A percentile compares a stretch with the other conserved stretches of the same genome.
Conservation (phyloP, 768 basidiomycete species). For the Xerocomus brunneocitrinus region DNA sequence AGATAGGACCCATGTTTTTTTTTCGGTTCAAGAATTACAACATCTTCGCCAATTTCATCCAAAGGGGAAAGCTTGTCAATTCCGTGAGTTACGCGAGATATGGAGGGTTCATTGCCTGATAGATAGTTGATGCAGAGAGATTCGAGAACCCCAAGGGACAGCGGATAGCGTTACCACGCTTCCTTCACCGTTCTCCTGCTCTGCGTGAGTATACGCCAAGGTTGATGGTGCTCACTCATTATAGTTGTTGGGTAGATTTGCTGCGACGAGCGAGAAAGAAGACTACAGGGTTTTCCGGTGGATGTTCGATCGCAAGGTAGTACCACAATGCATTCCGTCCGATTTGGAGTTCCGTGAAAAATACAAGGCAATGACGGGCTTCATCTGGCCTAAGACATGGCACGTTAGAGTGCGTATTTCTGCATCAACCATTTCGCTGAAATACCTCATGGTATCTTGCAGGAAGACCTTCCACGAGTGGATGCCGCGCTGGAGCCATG, state of each 20-base stretch:
- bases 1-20: no score
- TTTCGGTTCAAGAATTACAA: neutral
- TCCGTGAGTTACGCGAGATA: neutral
- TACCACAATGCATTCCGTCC: slow-evolving; percentile 1
- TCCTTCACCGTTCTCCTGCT: neutral
- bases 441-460: no score
- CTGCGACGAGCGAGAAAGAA: neutral
- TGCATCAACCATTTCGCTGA: no score
- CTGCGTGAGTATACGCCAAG: neutral
- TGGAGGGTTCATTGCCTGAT: neutral
- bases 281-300: slow-evolving; percentile 4
- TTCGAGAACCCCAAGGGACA: neutral
- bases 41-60: neutral
- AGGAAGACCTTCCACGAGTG: no score
- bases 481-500: no score
- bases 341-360: slow-evolving; percentile 3
- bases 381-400: slow-evolving; percentile 11
- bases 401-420: neutral
- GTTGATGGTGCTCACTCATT: neutral
- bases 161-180: neutral
- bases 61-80: neutral
- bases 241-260: neutral
- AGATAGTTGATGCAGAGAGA: neutral
- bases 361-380: neutral
- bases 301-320: slow-evolving; percentile 10